Base-by-base conservation (phyloP, 139 green algal species). In the Zygnema cylindricum region DNA sequence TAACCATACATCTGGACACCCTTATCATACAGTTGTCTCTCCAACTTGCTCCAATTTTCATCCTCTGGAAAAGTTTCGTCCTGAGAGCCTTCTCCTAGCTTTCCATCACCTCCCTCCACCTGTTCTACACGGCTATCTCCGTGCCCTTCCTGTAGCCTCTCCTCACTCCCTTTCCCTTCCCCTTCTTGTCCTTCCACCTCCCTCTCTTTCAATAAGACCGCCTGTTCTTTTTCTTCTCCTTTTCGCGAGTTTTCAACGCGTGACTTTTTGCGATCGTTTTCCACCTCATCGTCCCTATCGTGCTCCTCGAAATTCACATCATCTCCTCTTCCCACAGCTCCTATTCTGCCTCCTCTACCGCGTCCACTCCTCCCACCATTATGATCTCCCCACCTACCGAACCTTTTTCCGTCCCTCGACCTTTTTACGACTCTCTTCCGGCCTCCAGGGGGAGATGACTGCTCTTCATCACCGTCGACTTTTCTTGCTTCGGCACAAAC, bases 1-100 rank as follows among this genome's bases (percentile, higher is more conserved):
- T 63, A 55, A 22, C 77, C 77, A 84, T 76, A 84, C 77, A 84
- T 63, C 7, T 84, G 77, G 21, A 86, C 42, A 21, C 35, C 79
- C 43, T 86, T 86, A 69, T 38, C 40, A 30, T 43, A 55, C 7
- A 86, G 2, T 2, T 77, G 41, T 43, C 43, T 35, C 33, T 86
- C 79, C 42, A 86, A 1, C 36, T 41, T 32, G 30, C 25, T 86
- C 79, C 79, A 86, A 33, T 76, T 69, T 32, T 76, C 25, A 57
- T 86, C 22, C 16, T 85, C 79, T n/a, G 54, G 30, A 1, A 49
- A 43, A 32, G 75, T n/a, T 82, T 32, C 25, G 33, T 21, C 1
- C 41, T 21, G 40, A 63, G 30, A 32, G n/a, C 1, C 75, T 49
- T 40, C 78, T 79, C 1, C 78, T 69, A 78, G 1, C 32, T 25